Base-by-base conservation (phyloP, 306 rosid genomes). In the Luffa acutangula region DNA sequence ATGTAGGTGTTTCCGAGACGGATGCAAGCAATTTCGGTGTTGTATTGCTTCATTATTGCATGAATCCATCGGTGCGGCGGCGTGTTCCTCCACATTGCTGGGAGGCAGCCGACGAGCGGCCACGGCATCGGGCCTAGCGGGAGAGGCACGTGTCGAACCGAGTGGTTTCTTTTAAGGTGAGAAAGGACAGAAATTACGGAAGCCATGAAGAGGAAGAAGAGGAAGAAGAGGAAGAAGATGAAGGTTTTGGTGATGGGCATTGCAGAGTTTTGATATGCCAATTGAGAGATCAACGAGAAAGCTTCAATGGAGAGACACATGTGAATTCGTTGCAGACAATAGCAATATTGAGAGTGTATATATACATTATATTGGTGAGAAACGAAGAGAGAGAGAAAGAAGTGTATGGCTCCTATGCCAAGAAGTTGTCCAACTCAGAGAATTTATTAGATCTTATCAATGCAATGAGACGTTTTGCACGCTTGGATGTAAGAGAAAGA, bases 1-100 rank as follows among this genome's bases (percentile, higher is more conserved):
- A 69, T 0, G 18, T 43, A 66, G 36, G 78, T 66, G 39, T 77
- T 83, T 46, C 89, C 91, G 1, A 87, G 8, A 39, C 83, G 84
- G 43, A 87, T 42, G 34, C 92, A 88, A 0, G 85, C 87, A 2
- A 90, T 87, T 15, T 90, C 89, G 84, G 67, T 25, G 41, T 60
- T 60, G 41, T 9, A 34, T 7, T 60, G 15, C 67, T 60, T 60
- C 67, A 60, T 60, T 3, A 60, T 2, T 25, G 41, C 4, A 60
- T 60, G 67, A 60, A 60, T 33, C 41, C 67, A 60, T 25, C 34
- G 31, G 8, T 33, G 54, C 12, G 54, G 14, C 0, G 54, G 54
- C 54, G 5, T 11, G 54, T 49, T 11, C 54, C 54, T 49, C 54
- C 17, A 49, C 17, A 82, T 78, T 10, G 73, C 31, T 3, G 67